Percentiles rank a stretch among this genome's conserved stretches.
Evolutionary conservation across 1,284 basidiomycete species (phyloP).

Genomic region (Sporisorium scitamineum): DNA sequence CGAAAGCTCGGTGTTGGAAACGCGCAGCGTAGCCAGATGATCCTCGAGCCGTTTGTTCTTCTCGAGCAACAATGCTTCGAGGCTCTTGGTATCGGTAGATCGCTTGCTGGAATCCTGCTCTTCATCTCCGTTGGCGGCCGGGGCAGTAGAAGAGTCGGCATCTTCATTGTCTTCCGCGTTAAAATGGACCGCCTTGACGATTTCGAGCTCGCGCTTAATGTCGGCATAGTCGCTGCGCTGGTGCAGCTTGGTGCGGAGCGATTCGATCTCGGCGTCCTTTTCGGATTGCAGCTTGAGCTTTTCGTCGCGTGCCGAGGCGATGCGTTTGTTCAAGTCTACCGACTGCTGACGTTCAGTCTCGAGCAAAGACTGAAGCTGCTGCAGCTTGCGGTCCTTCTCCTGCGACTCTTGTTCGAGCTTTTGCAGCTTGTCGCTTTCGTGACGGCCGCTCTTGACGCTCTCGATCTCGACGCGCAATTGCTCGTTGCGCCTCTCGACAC

Average conservation of each 20-base stretch:
- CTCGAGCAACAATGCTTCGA: constrained; percentile 88
- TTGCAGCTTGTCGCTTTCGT: constrained; percentile 74
- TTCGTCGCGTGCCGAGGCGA: constrained; percentile 82
- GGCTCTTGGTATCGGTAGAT: constrained; percentile 75
- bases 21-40: constrained; percentile 89
- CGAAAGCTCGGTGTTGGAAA: constrained; percentile 72
- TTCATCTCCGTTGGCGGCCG: constrained; percentile 1
- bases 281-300: constrained; percentile 77
- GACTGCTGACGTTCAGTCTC: constrained; percentile 30
- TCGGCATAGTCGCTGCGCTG: constrained; percentile 78
- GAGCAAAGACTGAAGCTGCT: constrained; percentile 32
- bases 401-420: constrained; percentile 76
- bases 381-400: constrained; percentile 41
- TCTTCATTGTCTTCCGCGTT: constrained; percentile 72
- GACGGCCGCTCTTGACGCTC: constrained; percentile 63
- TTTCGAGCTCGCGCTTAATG: constrained; percentile 73
- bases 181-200: constrained; percentile 62
- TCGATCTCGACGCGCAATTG: constrained; percentile 92
- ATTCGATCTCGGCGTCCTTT: constrained; percentile 81
- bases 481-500: constrained; percentile 92
- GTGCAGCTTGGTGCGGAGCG: constrained; percentile 72
- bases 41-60: constrained; percentile 96
- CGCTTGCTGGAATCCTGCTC: constrained; percentile 4
- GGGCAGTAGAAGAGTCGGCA: constrained; percentile 61
- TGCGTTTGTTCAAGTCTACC: constrained; percentile 72